A percentile compares a stretch with the other conserved stretches of the same genome.
These are phyloP conservation scores for Mycena capillaripes DNA, from an alignment of 768 basidiomycete species.

Conservation along the genomic window DNA sequence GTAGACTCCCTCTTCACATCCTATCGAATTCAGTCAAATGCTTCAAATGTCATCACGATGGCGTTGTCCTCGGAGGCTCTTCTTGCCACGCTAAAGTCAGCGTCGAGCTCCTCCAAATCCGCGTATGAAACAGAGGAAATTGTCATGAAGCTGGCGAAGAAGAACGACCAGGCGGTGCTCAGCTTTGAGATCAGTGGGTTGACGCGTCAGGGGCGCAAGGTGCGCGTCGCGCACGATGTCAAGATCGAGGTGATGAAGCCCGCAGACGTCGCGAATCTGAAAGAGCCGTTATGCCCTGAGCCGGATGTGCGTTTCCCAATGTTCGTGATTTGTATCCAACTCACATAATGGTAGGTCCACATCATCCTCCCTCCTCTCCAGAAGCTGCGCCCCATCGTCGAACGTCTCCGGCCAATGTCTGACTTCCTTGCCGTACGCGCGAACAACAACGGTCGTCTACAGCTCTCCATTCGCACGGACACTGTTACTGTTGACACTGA, in stretches of 20 bases:
- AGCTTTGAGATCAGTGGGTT: constrained; percentile 81
- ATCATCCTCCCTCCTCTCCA: constrained; percentile 82
- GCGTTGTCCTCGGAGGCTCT: constrained; percentile 82
- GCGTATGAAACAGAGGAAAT: constrained; percentile 73
- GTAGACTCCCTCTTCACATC: constrained; percentile 76
- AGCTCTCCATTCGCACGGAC: constrained; percentile 74
- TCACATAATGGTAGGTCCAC: constrained; percentile 67
- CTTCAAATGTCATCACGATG: constrained; percentile 85
- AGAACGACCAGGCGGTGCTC: constrained; percentile 82
- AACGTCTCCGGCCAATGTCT: constrained; percentile 79
- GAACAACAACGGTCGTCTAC: constrained; percentile 70
- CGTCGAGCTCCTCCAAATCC: constrained; percentile 59
- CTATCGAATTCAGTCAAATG: constrained; percentile 91
- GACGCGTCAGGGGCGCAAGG: constrained; percentile 72
- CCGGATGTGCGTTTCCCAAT: constrained; percentile 72
- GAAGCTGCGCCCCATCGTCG: constrained; percentile 84
- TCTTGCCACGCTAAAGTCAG: constrained; percentile 79
- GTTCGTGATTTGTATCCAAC: neutral
- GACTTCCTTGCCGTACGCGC: constrained; percentile 78
- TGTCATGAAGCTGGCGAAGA: constrained; percentile 89
- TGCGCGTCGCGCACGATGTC: constrained; percentile 85
- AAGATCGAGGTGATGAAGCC: constrained; percentile 86
- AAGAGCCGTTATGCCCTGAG: constrained; percentile 88
- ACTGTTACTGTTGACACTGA: constrained; percentile 83
- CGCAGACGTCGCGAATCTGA: constrained; percentile 76